phyloP scores from a whole-genome alignment of 2,329 filamentous ascomycete genomes.

The Spiromastix sp. region DNA sequence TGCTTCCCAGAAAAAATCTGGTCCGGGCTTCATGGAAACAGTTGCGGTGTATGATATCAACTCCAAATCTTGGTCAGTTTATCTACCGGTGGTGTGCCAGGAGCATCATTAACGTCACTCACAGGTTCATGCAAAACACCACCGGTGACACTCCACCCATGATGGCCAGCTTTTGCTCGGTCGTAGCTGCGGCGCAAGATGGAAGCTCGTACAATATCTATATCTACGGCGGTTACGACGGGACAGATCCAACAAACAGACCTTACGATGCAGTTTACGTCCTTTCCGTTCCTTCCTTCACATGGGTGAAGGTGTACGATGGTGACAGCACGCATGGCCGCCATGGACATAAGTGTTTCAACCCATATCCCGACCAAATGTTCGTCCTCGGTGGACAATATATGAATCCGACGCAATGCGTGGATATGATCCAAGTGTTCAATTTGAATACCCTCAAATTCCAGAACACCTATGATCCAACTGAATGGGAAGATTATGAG shows the following conservation, averaged over 20 bases:
- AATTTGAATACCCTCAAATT: slow-evolving; percentile 26
- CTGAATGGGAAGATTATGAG: slow-evolving; percentile 21
- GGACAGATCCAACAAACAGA: slow-evolving; percentile 6
- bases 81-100: too few species aligned
- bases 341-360: slow-evolving; percentile 23
- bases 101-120: neutral
- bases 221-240: slow-evolving; percentile 26
- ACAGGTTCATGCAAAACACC: slow-evolving; percentile 33
- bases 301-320: slow-evolving; percentile 20
- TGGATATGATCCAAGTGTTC: slow-evolving; percentile 45
- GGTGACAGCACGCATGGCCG: slow-evolving; percentile 16
- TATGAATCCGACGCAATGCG: slow-evolving; percentile 27
- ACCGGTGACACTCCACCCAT: slow-evolving; percentile 27
- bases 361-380: slow-evolving; percentile 40
- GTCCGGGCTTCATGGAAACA: slow-evolving; percentile 27
- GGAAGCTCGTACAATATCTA: slow-evolving; percentile 27
- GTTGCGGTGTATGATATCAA: slow-evolving; percentile 30
- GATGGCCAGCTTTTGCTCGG: slow-evolving; percentile 31
- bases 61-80: slow-evolving; percentile 16
- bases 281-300: slow-evolving; percentile 25
- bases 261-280: slow-evolving; percentile 26
- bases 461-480: slow-evolving; percentile 21
- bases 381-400: slow-evolving; percentile 26
- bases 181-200: slow-evolving; percentile 28
- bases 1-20: slow-evolving; percentile 12